phyloP scores from a whole-genome alignment of 768 basidiomycete genomes.

The Suillus paluster region DNA sequence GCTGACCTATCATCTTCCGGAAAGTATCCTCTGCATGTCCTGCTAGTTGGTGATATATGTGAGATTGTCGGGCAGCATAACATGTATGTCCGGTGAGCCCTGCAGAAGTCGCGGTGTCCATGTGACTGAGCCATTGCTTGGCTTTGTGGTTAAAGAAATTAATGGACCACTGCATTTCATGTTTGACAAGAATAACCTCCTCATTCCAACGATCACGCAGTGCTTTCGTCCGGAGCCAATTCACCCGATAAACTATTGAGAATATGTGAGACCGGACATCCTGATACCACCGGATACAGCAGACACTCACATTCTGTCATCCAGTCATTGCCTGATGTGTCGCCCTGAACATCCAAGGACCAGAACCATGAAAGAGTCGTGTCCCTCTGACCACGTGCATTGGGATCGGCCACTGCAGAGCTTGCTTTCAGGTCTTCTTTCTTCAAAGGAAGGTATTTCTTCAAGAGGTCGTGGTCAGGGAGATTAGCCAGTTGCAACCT shows the following conservation, averaged over 20 bases:
- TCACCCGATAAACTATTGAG: conserved; percentile 6
- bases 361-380: conserved; percentile 14
- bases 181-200: conserved; percentile 3
- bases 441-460: not conserved
- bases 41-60: not conserved
- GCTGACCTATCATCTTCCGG: not conserved
- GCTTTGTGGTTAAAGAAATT: not conserved
- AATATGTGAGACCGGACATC: not conserved
- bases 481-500: not conserved
- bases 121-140: not conserved
- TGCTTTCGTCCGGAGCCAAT: conserved; percentile 15
- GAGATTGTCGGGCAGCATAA: not conserved
- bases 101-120: not conserved
- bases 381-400: conserved; percentile 8
- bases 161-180: conserved; percentile 2
- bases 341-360: conserved; percentile 9
- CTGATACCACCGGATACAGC: not conserved
- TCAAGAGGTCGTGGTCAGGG: not conserved
- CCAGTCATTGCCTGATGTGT: conserved; percentile 8
- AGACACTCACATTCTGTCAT: conserved; percentile 15
- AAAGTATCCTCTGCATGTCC: not conserved
- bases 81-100: not conserved
- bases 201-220: conserved; percentile 6
- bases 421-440: conserved; percentile 10
- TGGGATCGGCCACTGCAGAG: conserved; percentile 8